Evolutionary conservation across 2,329 filamentous ascomycete genomes (phyloP).

Genomic region (Pestalotiopsis sp.): DNA sequence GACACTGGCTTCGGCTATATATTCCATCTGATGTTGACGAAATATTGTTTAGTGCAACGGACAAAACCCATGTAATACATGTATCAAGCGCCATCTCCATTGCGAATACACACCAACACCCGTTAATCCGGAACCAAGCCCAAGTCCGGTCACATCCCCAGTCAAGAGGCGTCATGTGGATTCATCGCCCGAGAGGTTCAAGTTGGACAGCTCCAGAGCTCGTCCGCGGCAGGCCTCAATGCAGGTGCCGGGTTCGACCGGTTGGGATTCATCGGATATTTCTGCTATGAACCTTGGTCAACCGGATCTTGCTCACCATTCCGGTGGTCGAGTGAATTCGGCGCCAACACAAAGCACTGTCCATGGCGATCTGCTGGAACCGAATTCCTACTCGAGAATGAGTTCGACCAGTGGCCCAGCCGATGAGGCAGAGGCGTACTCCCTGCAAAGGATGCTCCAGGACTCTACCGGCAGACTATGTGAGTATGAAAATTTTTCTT

Average conservation of each 20-base stretch:
- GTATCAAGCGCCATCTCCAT: slow-evolving; percentile 52
- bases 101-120: slow-evolving; percentile 47
- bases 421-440: slow-evolving; percentile 59
- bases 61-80: slow-evolving; percentile 58
- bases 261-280: slow-evolving; percentile 13
- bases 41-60: slow-evolving; percentile 56
- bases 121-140: slow-evolving; percentile 29
- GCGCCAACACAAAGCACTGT: slow-evolving; percentile 19
- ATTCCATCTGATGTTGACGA: slow-evolving; percentile 15
- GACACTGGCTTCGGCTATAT: neutral
- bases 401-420: slow-evolving; percentile 48
- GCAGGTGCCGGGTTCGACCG: neutral
- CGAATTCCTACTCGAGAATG: slow-evolving; percentile 36
- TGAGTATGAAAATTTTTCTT: slow-evolving; percentile 34
- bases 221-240: neutral
- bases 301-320: neutral
- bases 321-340: neutral
- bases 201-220: neutral
- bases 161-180: slow-evolving; percentile 39
- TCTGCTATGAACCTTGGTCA: neutral
- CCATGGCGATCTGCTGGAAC: slow-evolving; percentile 24
- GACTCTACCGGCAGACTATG: slow-evolving; percentile 60
- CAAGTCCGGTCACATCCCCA: slow-evolving; percentile 37
- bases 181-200: slow-evolving; percentile 20
- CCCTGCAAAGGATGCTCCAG: slow-evolving; percentile 60